A percentile compares a stretch with the other conserved stretches of the same genome.
phyloP scores from a whole-genome alignment of 768 basidiomycete species.

The Suillus variegatus region DNA sequence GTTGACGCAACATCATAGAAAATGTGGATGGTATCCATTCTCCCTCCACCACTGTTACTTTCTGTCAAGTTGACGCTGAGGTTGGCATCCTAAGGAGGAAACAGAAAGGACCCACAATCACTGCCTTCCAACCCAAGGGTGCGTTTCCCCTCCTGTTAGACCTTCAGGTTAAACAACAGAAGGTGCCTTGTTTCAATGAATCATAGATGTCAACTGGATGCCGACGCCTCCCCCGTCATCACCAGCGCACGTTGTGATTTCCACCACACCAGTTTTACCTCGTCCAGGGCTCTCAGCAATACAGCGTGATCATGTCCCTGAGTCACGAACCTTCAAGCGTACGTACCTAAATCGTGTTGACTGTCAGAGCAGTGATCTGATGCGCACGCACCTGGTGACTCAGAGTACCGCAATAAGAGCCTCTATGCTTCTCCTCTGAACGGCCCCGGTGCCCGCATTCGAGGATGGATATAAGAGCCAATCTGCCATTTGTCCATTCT shows the following conservation, averaged over 20 bases:
- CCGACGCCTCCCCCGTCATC: background rate
- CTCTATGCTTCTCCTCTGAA: conserved; percentile 1
- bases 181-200: background rate
- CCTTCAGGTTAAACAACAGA: background rate
- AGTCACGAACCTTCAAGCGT: background rate
- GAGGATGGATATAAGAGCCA: background rate
- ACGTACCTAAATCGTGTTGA: background rate
- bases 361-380: background rate
- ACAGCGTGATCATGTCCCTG: background rate
- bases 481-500: background rate
- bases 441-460: background rate
- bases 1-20: background rate
- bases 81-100: background rate
- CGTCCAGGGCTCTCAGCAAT: background rate
- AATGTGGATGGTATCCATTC: background rate
- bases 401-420: conserved; percentile 1
- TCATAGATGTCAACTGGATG: background rate
- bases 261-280: background rate
- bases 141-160: background rate
- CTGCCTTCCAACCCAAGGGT: background rate
- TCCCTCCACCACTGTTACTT: background rate
- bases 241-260: background rate
- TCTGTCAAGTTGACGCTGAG: background rate
- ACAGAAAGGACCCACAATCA: background rate
- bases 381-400: background rate